Percentiles rank a stretch among this genome's conserved stretches.
These are phyloP conservation scores for Tulasnella sp. DNA, from an alignment of 768 basidiomycete genomes.

Conservation along the genomic window DNA sequence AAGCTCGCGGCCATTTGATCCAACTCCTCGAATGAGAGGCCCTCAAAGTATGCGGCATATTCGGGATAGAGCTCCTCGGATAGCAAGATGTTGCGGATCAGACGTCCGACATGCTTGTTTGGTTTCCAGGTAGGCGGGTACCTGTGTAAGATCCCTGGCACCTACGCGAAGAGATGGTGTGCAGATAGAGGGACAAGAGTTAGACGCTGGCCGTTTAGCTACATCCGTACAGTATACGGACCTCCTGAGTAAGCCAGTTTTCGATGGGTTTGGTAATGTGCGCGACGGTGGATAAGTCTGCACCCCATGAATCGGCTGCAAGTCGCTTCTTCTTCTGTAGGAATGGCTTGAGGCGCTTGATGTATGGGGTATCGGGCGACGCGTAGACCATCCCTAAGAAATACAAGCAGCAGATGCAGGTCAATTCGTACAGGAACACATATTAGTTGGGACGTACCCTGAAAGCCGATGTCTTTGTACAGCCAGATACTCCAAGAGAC, in stretches of 20 bases:
- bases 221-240: conserved; percentile 4
- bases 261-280: conserved; percentile 55
- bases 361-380: conserved; percentile 58
- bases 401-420: conserved; percentile 9
- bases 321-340: conserved; percentile 69
- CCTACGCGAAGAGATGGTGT: neutral
- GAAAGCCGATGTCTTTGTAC: conserved; percentile 67
- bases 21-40: conserved; percentile 37
- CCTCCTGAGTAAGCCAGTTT: conserved; percentile 32
- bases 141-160: conserved; percentile 24
- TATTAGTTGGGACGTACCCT: conserved; percentile 20
- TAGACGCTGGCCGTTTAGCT: neutral
- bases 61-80: conserved; percentile 61
- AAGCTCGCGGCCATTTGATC: conserved; percentile 71
- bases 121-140: conserved; percentile 30
- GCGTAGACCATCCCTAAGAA: conserved; percentile 78
- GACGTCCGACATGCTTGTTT: conserved; percentile 26
- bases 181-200: neutral
- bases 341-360: conserved; percentile 56
- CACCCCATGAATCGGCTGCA: conserved; percentile 70
- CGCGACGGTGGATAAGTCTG: conserved; percentile 47
- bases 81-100: conserved; percentile 58
- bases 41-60: conserved; percentile 43
- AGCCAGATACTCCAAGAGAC: conserved; percentile 70
- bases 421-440: neutral